These are phyloP conservation scores for Solanum okadae DNA, from an alignment of 257 asterid genomes.

Conservation along the genomic window DNA sequence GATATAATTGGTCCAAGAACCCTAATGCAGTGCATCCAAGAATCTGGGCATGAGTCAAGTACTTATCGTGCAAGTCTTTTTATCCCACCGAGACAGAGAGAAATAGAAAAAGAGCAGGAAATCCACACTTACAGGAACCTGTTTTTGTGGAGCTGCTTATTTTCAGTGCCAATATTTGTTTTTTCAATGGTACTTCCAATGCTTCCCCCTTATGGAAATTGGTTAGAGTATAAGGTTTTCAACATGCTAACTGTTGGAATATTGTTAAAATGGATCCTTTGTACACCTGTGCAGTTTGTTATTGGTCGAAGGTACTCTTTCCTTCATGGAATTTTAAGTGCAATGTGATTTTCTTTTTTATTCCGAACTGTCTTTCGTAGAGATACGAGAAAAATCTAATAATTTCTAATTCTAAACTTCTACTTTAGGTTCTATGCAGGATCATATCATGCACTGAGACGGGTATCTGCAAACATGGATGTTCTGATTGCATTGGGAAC, in stretches of 20 bases:
- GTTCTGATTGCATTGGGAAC: slow-evolving; percentile 98
- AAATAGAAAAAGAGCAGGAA: slow-evolving; percentile 65
- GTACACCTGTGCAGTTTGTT: slow-evolving; percentile 92
- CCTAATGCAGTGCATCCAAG: slow-evolving; percentile 58
- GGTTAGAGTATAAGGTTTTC: slow-evolving; percentile 74
- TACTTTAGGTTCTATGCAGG: slow-evolving; percentile 84
- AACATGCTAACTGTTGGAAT: slow-evolving; percentile 75
- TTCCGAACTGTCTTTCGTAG: not conserved
- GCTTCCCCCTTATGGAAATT: slow-evolving; percentile 89
- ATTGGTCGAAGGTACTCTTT: slow-evolving; percentile 73
- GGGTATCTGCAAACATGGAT: slow-evolving; percentile 95
- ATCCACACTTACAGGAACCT: slow-evolving; percentile 52
- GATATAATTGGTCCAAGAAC: slow-evolving; percentile 85
- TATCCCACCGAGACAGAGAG: slow-evolving; percentile 76
- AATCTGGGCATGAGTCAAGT: slow-evolving; percentile 49
- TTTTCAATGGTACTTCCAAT: slow-evolving; percentile 91
- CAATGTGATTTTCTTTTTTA: not conserved
- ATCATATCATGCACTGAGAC: slow-evolving; percentile 78
- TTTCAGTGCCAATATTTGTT: slow-evolving; percentile 71
- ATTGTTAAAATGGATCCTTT: slow-evolving; percentile 84
- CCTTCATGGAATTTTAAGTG: not conserved
- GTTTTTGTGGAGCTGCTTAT: slow-evolving; percentile 83
- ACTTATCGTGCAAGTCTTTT: slow-evolving; percentile 55
- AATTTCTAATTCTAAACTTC: not conserved
- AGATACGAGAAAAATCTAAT: not conserved